Base-by-base conservation (phyloP, 768 basidiomycete genomes). In the Mycena latifolia region DNA sequence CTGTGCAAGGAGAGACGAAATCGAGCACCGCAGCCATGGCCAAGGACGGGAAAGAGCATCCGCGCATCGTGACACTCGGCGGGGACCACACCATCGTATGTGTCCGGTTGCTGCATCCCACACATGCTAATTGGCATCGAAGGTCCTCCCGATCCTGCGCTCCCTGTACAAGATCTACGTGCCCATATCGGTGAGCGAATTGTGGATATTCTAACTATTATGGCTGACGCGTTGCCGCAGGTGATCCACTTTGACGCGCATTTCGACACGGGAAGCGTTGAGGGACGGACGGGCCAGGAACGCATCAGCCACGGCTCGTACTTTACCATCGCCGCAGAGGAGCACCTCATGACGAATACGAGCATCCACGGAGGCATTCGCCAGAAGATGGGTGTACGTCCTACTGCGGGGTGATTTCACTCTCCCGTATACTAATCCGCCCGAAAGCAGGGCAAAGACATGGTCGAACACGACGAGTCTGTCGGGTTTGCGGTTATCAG, bases 291-390 rank as follows among this genome's bases (percentile, higher is more conserved):
- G 82, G 82, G 73, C 31, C 85, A 83, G 75, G 85, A 81, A 43
- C 84, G 76, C 59, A 78, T 91, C 66, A 91, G 83, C 15, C 90
- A 92, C 67, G 91, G 91, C 45, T 85, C 86, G 9, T 92, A 89
- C 80, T 92, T 92, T 77, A 82, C 83, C 75, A 73, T 87, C 45
- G 92, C 92, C 0, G 79, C 78, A 9, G 81, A 87, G 66, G 88
- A 90, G 64, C 84, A 85, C 5, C 83, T 90, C 24, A 81, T 92
- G 75, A 78, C 84, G 48, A 86, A 88, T 66, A 82, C 83, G 8
- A 89, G 87, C 63, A 85, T 92, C 22, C 92, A 92, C 72, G 91
- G 87, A 24, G 91, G 91, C 12, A 87, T 92, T 70, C 82, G 91
- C 35, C 57, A 59, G 37, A 59, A 59, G 57, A 59, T 59, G 57